A percentile compares a stretch with the other conserved stretches of the same genome.
phyloP scores from a whole-genome alignment of 768 basidiomycete genomes.

The Suillus cothurnatus region DNA sequence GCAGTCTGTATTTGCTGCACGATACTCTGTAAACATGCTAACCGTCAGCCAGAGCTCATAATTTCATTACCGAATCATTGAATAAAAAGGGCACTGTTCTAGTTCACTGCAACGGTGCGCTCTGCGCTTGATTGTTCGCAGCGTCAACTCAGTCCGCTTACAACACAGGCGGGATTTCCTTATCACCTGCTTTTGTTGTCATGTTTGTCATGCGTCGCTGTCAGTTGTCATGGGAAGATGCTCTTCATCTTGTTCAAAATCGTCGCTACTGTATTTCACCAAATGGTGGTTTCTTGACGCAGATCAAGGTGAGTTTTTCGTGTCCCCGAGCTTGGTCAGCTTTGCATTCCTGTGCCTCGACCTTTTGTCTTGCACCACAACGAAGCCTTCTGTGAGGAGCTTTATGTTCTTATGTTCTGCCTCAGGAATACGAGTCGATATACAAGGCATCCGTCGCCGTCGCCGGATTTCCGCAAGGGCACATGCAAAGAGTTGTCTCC shows the following conservation, averaged over 20 bases:
- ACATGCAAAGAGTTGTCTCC: slow-evolving; percentile 44
- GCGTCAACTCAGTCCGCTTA: neutral
- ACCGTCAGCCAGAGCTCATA: slow-evolving; percentile 57
- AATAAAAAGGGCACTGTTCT: slow-evolving; percentile 68
- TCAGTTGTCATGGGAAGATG: slow-evolving; percentile 84
- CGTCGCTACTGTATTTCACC: slow-evolving; percentile 93
- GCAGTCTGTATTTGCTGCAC: slow-evolving; percentile 45
- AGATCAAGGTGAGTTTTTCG: slow-evolving; percentile 70
- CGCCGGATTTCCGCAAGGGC: slow-evolving; percentile 52
- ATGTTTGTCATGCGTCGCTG: slow-evolving; percentile 93
- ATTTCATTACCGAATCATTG: slow-evolving; percentile 71
- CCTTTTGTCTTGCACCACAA: neutral
- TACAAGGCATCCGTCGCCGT: slow-evolving; percentile 79
- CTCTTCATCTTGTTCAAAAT: slow-evolving; percentile 86
- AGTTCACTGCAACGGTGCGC: slow-evolving; percentile 86
- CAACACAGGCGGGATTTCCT: slow-evolving; percentile 74
- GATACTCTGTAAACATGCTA: slow-evolving; percentile 5
- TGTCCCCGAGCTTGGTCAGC: neutral
- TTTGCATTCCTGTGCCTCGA: neutral
- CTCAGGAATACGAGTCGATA: slow-evolving; percentile 90
- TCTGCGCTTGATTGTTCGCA: neutral
- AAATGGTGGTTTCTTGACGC: slow-evolving; percentile 88
- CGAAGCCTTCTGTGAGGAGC: neutral
- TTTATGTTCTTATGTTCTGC: slow-evolving; percentile 7
- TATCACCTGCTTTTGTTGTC: slow-evolving; percentile 87